phyloP scores from a whole-genome alignment of 495 filamentous ascomycete species.

The Rhypophila decipiens region DNA sequence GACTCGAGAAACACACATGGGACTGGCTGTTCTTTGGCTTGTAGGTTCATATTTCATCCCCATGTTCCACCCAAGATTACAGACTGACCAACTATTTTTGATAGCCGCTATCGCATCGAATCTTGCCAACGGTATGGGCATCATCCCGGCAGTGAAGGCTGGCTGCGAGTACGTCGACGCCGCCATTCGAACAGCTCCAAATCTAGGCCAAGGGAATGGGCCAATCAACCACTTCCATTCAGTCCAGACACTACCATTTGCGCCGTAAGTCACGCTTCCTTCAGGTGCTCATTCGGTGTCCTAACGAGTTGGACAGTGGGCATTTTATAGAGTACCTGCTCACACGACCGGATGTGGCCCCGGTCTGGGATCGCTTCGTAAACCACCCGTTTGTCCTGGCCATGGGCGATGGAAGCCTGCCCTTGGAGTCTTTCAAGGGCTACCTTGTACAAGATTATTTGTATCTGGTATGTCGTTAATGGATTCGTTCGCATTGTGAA shows the following conservation, averaged over 20 bases:
- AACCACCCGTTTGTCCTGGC: constrained; percentile 73
- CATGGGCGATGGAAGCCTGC: constrained; percentile 69
- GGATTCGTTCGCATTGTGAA: background rate
- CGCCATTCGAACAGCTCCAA: constrained; percentile 69
- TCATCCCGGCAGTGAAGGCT: constrained; percentile 58
- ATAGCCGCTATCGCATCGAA: constrained; percentile 83
- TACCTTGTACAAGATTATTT: constrained; percentile 89
- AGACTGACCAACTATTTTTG: background rate
- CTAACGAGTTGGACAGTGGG: constrained; percentile 45
- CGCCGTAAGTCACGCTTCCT: constrained; percentile 53
- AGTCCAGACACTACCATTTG: constrained; percentile 68
- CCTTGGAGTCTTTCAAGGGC: constrained; percentile 66
- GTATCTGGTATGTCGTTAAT: constrained; percentile 56
- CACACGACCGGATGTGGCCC: constrained; percentile 63
- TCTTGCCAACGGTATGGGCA: constrained; percentile 54
- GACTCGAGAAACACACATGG: constrained; percentile 82
- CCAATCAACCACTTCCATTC: constrained; percentile 96
- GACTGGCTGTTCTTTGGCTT: constrained; percentile 91
- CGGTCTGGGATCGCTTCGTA: constrained; percentile 65
- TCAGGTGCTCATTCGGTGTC: background rate
- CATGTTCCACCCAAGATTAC: too few relatives aligned
- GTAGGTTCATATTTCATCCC: constrained; percentile 35
- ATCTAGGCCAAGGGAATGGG: constrained; percentile 74
- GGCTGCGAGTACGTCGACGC: constrained; percentile 78
- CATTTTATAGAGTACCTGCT: constrained; percentile 80